Conservation (phyloP, 352 stramenopile species). For the Phytophthora syringae region DNA sequence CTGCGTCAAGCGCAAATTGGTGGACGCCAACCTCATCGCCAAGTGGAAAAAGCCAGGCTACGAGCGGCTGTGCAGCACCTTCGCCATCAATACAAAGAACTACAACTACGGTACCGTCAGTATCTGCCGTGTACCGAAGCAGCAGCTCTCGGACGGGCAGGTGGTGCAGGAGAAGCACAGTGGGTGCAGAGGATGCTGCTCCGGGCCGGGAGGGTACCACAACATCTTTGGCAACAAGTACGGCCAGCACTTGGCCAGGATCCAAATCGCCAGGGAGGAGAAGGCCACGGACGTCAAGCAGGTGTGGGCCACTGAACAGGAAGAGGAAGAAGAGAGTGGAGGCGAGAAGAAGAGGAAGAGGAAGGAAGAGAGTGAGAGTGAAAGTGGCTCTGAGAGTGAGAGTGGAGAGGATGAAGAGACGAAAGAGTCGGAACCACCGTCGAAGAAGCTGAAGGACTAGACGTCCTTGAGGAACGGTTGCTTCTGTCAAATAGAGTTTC, state of each 20-base stretch:
- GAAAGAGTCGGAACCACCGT: constrained; percentile 28
- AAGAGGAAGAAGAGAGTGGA: constrained; percentile 67
- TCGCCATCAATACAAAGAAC: constrained; percentile 99
- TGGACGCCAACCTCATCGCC: constrained; percentile 97
- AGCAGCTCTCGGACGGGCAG: constrained; percentile 92
- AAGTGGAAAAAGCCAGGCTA: constrained; percentile 99
- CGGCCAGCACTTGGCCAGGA: constrained; percentile 96
- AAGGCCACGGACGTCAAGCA: constrained; percentile 27
- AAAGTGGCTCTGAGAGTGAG: constrained; percentile 39
- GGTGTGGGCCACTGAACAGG: constrained; percentile 67
- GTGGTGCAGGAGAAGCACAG: constrained; percentile 94
- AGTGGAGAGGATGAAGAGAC: constrained; percentile 43
- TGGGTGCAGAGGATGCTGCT: constrained; percentile 97
- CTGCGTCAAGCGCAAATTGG: constrained; percentile 94
- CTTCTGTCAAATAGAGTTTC: constrained; percentile 20
- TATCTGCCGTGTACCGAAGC: constrained; percentile 97
- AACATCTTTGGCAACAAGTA: constrained; percentile 99
- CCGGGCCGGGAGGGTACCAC: constrained; percentile 89
- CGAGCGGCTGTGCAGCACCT: constrained; percentile 97
- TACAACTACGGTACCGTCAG: constrained; percentile 99
- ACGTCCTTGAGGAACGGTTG: too few relatives aligned
- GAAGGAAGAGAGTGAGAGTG: constrained; percentile 32
- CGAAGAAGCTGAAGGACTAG: constrained; percentile 29
- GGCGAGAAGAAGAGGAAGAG: constrained; percentile 45
- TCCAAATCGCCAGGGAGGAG: constrained; percentile 94